phyloP scores from a whole-genome alignment of 2,329 filamentous ascomycete genomes.

The Dothidotthia symphoricarpi region DNA sequence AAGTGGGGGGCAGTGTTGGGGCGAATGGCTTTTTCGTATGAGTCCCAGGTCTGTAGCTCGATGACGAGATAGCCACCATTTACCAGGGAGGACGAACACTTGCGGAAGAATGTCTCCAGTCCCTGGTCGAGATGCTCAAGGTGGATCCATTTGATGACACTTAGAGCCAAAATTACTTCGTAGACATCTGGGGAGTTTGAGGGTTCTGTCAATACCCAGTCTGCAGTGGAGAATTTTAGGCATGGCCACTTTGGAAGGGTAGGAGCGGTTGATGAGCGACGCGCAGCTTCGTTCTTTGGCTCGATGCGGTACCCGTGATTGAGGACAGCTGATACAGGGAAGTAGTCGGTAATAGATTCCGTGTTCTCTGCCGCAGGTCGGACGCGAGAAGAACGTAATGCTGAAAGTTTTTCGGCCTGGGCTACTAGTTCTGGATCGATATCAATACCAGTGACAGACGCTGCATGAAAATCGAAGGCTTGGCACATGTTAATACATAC shows the following conservation, averaged over 20 bases:
- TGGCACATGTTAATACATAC: constrained; percentile 30
- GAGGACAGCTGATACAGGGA: constrained; percentile 39
- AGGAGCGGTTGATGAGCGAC: constrained; percentile 12
- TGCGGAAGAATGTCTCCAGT: constrained; percentile 33
- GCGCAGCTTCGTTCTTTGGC: constrained; percentile 16
- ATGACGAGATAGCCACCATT: constrained; percentile 34
- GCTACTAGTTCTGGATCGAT: constrained; percentile 39
- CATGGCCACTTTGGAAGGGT: constrained; percentile 22
- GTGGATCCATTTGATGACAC: constrained; percentile 44
- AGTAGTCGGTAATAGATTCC: constrained; percentile 31
- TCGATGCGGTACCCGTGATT: constrained; percentile 34
- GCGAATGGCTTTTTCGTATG: constrained; percentile 38
- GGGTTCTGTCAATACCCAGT: constrained; percentile 32
- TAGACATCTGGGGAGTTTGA: constrained; percentile 28
- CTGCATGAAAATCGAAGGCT: constrained; percentile 41
- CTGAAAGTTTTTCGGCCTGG: constrained; percentile 38
- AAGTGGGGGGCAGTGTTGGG: constrained; percentile 37
- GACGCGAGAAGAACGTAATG: constrained; percentile 38
- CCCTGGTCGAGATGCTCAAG: constrained; percentile 38
- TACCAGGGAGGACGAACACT: constrained; percentile 30
- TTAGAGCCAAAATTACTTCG: constrained; percentile 41
- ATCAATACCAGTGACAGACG: constrained; percentile 42
- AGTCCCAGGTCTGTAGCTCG: constrained; percentile 39
- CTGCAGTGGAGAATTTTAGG: constrained; percentile 35
- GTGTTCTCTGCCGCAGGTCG: constrained; percentile 21